phyloP scores from a whole-genome alignment of 257 asterid genomes.

The Vinca minor region DNA sequence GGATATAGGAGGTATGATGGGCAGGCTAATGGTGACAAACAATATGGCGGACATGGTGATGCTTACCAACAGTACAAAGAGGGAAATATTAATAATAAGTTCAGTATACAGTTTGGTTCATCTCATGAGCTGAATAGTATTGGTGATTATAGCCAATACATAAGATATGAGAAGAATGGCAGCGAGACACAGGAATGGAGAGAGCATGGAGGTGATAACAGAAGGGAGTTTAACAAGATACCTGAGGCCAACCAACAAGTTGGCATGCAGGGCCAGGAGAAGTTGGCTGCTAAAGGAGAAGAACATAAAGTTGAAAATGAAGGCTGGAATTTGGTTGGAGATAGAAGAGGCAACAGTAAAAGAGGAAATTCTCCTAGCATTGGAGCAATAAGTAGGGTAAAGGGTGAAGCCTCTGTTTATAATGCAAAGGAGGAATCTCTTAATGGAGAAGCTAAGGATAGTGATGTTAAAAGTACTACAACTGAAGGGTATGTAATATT shows the following conservation, averaged over 20 bases:
- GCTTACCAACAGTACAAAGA: constrained; percentile 1
- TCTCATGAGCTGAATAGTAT: no score
- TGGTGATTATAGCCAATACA: no score
- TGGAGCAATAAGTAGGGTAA: background rate
- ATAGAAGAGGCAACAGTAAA: background rate
- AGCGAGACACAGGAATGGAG: background rate
- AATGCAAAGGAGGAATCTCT: background rate
- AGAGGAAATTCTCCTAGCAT: background rate
- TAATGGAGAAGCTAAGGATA: background rate
- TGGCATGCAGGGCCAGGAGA: background rate
- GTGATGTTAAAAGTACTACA: background rate
- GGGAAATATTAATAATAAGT: background rate
- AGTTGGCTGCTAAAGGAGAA: constrained; percentile 1
- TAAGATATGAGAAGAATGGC: background rate
- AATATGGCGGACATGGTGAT: background rate
- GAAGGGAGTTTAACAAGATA: background rate
- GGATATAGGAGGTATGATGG: background rate
- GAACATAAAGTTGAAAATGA: background rate
- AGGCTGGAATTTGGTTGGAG: background rate
- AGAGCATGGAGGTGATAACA: background rate
- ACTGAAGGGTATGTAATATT: constrained; percentile 2
- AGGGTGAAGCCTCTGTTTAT: background rate
- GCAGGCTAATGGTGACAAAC: background rate
- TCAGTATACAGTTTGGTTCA: background rate
- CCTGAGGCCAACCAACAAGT: background rate